These are phyloP conservation scores for Hemerocallis citrina DNA, from an alignment of 106 monocot species.

Conservation along the genomic window DNA sequence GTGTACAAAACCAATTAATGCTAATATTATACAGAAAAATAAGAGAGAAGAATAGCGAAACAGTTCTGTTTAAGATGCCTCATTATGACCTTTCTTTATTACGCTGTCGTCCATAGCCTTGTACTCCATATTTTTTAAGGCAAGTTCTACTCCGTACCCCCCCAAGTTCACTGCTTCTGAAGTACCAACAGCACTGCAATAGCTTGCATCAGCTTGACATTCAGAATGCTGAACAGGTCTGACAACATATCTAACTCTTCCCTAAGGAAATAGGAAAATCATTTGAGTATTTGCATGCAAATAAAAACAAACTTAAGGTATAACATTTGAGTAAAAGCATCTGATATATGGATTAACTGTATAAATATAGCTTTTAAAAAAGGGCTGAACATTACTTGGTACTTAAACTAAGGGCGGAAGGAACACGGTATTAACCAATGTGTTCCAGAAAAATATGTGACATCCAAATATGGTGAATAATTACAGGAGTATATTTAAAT, in stretches of 20 bases:
- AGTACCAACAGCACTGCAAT: constrained; percentile 67
- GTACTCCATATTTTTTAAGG: constrained; percentile 98
- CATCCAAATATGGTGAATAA: too few species aligned
- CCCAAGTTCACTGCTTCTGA: constrained; percentile 66
- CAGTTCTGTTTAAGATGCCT: background rate
- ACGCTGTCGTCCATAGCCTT: constrained; percentile 94
- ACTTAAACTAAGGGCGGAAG: background rate
- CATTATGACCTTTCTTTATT: constrained; percentile 67
- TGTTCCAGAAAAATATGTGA: too few species aligned
- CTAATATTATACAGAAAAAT: background rate
- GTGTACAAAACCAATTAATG: background rate
- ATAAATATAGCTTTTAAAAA: too few species aligned
- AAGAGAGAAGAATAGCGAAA: background rate
- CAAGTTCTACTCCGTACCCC: constrained; percentile 97
- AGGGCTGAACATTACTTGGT: too few species aligned
- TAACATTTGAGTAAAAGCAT: too few species aligned
- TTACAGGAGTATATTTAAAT: too few species aligned
- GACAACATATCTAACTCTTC: constrained; percentile 63
- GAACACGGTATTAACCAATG: background rate
- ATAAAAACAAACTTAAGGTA: too few species aligned
- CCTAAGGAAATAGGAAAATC: constrained; percentile 30
- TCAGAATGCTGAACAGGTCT: constrained; percentile 66
- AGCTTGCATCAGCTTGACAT: constrained; percentile 49
- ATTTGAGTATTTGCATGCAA: background rate
- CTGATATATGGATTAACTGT: too few species aligned